Base-by-base conservation (phyloP, 495 filamentous ascomycete genomes). In the Talaromyces thailandensis region DNA sequence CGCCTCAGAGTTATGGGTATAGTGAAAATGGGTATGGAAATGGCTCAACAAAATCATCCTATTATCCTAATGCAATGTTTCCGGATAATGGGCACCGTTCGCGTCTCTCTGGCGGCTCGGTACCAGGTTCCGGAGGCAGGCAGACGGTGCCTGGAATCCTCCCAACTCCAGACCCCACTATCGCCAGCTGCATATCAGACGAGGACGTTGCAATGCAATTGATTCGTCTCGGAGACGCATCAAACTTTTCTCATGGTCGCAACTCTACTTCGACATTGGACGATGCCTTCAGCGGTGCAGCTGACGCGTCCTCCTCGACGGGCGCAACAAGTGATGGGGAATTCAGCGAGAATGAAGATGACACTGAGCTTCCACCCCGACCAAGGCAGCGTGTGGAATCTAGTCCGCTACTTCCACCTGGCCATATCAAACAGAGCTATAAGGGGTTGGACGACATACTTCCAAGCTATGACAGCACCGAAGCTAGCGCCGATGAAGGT, bases 191-290 rank as follows among this genome's bases (percentile, higher is more conserved):
- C 67, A 92, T 97, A 69, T 98, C 93, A 3, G 94, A 98, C 71
- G 94, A 98, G 71, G 95, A 98, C 75, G 94, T 96, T 67, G 94
- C 94, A 56, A 85, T 96, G 70, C 93, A 97, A 72, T 81, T 98
- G 65, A 97, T 98, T 84, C 88, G 91, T 63, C 81, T 98, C 58
- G 92, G 93, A n/a, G 91, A 95, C 69, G 86, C 90, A 65, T 91
- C 92, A 31, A 92, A 93, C 67, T 86, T 92, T 65, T 93, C 92
- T 14, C 87, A 92, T 66, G 91, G 89, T 51, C 89, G 93, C 68
- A 92, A 91, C 4, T 97, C 92, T 6, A 89, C 90, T n/a, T 96
- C 94, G 6, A 96, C 94, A 21, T 75, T 93, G 37, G 94, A 96
- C 69, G 95, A 98, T 74, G 90, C 89, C 7, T 85, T 95, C 65